Evolutionary conservation across 768 basidiomycete species (phyloP).

Genomic region (Lactarius vividus): DNA sequence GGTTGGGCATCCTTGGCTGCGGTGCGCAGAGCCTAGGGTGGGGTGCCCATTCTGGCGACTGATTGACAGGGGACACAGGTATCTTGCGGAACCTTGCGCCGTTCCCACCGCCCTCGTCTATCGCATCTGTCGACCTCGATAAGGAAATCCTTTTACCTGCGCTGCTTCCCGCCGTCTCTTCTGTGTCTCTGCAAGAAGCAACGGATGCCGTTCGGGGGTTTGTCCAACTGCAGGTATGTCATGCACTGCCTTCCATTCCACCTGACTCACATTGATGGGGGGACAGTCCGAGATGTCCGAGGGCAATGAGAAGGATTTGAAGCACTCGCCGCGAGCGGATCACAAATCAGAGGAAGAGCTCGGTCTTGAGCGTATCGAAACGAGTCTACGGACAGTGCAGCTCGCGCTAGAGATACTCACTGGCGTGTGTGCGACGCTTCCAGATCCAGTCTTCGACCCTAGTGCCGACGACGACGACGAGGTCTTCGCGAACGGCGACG

Average conservation of each 20-base stretch:
- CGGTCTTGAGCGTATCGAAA: conserved; percentile 72
- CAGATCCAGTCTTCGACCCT: conserved; percentile 59
- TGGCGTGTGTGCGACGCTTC: conserved; percentile 81
- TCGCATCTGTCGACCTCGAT: conserved; percentile 64
- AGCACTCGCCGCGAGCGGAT: conserved; percentile 48
- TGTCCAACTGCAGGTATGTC: conserved; percentile 48
- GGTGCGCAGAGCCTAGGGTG: conserved; percentile 41
- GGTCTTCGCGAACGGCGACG: conserved; percentile 46
- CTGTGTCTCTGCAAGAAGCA: conserved; percentile 51
- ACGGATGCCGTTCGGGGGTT: conserved; percentile 52
- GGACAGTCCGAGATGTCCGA: conserved; percentile 54
- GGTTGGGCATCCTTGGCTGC: conserved; percentile 65
- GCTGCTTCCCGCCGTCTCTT: conserved; percentile 62
- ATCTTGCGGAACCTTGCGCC: conserved; percentile 76
- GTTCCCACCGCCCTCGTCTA: conserved; percentile 62
- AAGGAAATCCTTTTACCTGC: conserved; percentile 70
- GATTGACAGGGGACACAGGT: conserved; percentile 42
- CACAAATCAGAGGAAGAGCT: conserved; percentile 67
- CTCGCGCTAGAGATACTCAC: conserved; percentile 88
- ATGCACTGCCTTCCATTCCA: conserved; percentile 9
- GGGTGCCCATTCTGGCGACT: neutral
- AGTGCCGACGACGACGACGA: conserved; percentile 38
- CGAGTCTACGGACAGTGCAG: conserved; percentile 66
- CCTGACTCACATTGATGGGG: neutral
- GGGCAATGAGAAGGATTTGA: conserved; percentile 27